Conservation (phyloP, 208 protist species). For the Trypanosoma melophagium region DNA sequence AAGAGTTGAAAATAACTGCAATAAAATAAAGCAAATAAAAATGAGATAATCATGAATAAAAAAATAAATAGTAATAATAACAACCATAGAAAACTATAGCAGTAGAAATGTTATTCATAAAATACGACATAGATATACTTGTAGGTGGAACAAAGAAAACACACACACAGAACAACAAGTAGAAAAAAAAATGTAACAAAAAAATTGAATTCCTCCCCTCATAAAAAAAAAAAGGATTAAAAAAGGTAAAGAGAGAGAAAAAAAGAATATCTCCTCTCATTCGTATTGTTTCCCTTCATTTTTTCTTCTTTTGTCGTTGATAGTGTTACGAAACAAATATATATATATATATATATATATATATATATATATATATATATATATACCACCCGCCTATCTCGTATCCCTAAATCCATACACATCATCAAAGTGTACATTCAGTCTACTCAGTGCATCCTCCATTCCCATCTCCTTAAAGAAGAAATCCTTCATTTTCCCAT, state of each 20-base stretch:
- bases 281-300: too few species aligned
- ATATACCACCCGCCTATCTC: conserved; percentile 11
- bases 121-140: too few species aligned
- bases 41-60: too few species aligned
- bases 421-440: conserved; percentile 67
- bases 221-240: conserved; percentile 12
- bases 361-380: conserved; percentile 13
- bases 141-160: too few species aligned
- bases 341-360: conserved; percentile 22
- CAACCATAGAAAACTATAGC: too few species aligned
- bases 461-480: conserved; percentile 87
- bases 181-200: conserved; percentile 22
- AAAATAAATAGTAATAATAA: too few species aligned
- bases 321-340: too few species aligned
- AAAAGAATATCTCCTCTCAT: too few species aligned
- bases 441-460: conserved; percentile 50
- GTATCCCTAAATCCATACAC: conserved; percentile 80
- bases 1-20: too few species aligned
- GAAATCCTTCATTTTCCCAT: conserved; percentile 89
- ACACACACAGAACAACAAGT: conserved; percentile 2
- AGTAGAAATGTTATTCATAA: too few species aligned
- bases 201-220: conserved; percentile 5
- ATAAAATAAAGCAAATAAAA: too few species aligned
- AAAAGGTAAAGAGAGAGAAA: not conserved
- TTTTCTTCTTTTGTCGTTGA: too few species aligned